Evolutionary conservation across 2,329 filamentous ascomycete genomes (phyloP), one percentile per base, ranked within the genome.

Genomic region (Stagonosporopsis cucurbitacearum): DNA sequence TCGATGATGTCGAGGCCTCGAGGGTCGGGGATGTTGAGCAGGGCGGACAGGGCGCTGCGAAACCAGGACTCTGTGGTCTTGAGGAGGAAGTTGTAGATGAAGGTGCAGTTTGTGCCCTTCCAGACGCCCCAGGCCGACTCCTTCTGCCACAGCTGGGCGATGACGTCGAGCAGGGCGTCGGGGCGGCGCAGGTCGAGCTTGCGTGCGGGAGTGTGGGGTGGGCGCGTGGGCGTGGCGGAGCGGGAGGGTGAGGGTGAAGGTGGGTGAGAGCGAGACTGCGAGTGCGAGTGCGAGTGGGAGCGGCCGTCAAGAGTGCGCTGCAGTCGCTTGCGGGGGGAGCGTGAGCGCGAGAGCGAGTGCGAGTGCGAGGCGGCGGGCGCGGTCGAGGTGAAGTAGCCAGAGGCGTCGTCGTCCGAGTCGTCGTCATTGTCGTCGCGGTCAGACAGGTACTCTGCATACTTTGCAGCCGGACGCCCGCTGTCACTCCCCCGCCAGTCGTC

Each of bases 1-100:
- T 91, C 90, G 55, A 94, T 80, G 19, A 93, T 87, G 69, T 96
- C 92, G 41, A 92, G 82, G 46, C 92, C 88, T 53, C 90, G 89
- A 20, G 92, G 80, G 68, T 98, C 94, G 1, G 94, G 93, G 13
- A 98, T 85, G 60, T 96, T 96, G 65, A 98, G 84, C 6, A 98
- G 82, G 1, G 95, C 94, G 40, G 92, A 92, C n/a, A 98, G 82
- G 48, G 97, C 84, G 68, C 92, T 95, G 67, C 92, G 86, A 9
- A 93, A 90, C 88, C 96, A 99, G 65, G 91, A 93, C 74, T 98
- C 95, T 26, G 96, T 80, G 7, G 96, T 88, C 11, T 92, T 92
- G 59, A 93, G 86, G 17, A 98, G 82, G 42, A 97, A 86, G 0
- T 88, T 90, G 77, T 98, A 96, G 45, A 98, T 82, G 70, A 98